A percentile compares a stretch with the other conserved stretches of the same genome.
phyloP scores from a whole-genome alignment of 2,329 filamentous ascomycete species.

The Apiospora rasikravindrae region DNA sequence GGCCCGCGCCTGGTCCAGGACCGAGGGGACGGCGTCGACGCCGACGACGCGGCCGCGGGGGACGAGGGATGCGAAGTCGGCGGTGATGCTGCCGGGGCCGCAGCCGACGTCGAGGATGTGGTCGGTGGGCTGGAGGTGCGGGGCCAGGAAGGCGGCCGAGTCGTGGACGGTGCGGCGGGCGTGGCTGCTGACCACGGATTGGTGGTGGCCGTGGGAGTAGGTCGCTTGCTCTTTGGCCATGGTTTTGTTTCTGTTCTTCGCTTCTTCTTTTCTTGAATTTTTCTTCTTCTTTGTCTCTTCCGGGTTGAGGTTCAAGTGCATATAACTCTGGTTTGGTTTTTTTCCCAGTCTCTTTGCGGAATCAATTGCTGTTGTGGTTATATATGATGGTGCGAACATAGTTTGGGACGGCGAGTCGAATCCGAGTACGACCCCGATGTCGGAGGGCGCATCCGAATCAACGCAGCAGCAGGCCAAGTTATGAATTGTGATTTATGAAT shows the following conservation, averaged over 20 bases:
- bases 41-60: slow-evolving; percentile 45
- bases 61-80: slow-evolving; percentile 43
- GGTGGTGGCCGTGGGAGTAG: slow-evolving; percentile 28
- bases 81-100: slow-evolving; percentile 49
- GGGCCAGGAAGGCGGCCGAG: slow-evolving; percentile 38
- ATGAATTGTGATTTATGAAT: not conserved
- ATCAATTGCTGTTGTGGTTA: not conserved
- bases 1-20: slow-evolving; percentile 26
- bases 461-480: not conserved
- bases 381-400: not conserved
- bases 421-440: not conserved
- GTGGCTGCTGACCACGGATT: slow-evolving; percentile 29
- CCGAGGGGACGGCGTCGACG: slow-evolving; percentile 30
- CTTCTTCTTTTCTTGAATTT: too few relatives aligned
- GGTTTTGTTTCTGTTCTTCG: not conserved
- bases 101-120: slow-evolving; percentile 49
- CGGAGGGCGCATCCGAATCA: not conserved
- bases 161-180: slow-evolving; percentile 31
- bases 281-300: too few relatives aligned
- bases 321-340: too few relatives aligned
- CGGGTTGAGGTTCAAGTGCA: too few relatives aligned
- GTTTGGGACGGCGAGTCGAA: not conserved
- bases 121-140: slow-evolving; percentile 41
- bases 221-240: slow-evolving; percentile 18
- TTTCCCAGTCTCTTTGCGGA: not conserved